Conservation (phyloP, 129 eudicot species). For the Apium graveolens region DNA sequence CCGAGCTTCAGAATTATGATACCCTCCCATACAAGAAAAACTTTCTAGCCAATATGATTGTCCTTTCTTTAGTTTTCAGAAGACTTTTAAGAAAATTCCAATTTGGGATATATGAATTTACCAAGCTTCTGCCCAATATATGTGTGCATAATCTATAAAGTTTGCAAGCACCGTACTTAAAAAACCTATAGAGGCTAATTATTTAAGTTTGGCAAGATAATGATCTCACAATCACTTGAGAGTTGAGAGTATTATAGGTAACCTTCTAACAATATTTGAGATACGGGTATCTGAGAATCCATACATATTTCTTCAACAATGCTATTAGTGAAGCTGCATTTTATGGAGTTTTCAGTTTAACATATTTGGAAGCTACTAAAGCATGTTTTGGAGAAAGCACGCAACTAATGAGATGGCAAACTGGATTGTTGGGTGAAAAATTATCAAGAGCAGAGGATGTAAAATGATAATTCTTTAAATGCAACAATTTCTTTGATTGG, state of each 20-base stretch:
- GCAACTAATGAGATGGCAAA: conserved; percentile 5
- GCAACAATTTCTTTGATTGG: not conserved
- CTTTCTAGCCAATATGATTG: not conserved
- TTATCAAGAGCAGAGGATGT: conserved; percentile 9
- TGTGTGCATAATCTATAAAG: conserved; percentile 12
- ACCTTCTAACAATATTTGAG: conserved; percentile 11
- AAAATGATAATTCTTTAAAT: conserved; percentile 1
- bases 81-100: conserved; percentile 16
- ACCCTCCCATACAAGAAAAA: not conserved
- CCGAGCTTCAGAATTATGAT: not conserved
- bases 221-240: conserved; percentile 23
- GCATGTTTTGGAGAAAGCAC: conserved; percentile 38
- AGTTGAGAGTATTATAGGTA: conserved; percentile 24
- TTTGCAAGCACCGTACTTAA: conserved; percentile 15
- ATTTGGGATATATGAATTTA: conserved; percentile 22
- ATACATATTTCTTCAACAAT: conserved; percentile 29
- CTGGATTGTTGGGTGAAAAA: not conserved
- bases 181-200: conserved; percentile 25
- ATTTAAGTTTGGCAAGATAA: conserved; percentile 39
- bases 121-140: conserved; percentile 28
- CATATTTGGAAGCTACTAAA: conserved; percentile 27
- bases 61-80: conserved; percentile 24
- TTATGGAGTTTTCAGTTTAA: conserved; percentile 16
- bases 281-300: conserved; percentile 31
- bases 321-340: conserved; percentile 38